Base-by-base conservation (phyloP, 257 asterid genomes). In the Fraxinus americana region DNA sequence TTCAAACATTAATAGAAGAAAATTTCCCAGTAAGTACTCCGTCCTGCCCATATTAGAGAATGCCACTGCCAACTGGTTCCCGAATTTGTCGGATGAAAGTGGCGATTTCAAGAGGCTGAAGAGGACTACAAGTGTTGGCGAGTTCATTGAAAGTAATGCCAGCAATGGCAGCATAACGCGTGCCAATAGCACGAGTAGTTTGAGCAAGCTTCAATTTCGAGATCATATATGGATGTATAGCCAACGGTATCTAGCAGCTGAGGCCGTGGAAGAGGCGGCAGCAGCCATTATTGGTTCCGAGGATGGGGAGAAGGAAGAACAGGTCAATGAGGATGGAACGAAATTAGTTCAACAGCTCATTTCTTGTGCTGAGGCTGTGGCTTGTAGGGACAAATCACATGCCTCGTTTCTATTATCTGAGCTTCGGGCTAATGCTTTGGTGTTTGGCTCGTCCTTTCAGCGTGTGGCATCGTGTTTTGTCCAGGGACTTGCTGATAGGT, bases 281-380 rank as follows among this genome's bases (percentile, higher is more conserved):
- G 72, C 77, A 1, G 78, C 89, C 30, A 73, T 82, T 10, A 27
- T 71, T 35, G 71, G 73, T 19, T 77, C 82, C 0, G 88, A 78
- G 34, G 84, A 59, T 4, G 75, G 54, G 0, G 86, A 82, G 3
- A 67, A n/a, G 61, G 71, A 41, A 2, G 30, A 71, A 45, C 78
- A 59, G 1, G 85, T 80, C 5, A 84, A 65, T 43, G 86, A 81
- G 27, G 90, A 89, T 41, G 96, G 91, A 7, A 86, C 85, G 91
- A 87, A 82, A 50, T 83, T 92, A 1, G 92, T 92, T 57, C 97
- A 90, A 70, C 91, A 85, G 77, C 88, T 92, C 48, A 88, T 92
- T 82, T 90, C 96, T 32, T 92, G 97, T 41, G 96, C 94, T 1
- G 97, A 92, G 82, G 94, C 97, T 1, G 97, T 92, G 17, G 97